Conservation (phyloP, 2,329 filamentous ascomycete species). For the Thelonectria blattea region DNA sequence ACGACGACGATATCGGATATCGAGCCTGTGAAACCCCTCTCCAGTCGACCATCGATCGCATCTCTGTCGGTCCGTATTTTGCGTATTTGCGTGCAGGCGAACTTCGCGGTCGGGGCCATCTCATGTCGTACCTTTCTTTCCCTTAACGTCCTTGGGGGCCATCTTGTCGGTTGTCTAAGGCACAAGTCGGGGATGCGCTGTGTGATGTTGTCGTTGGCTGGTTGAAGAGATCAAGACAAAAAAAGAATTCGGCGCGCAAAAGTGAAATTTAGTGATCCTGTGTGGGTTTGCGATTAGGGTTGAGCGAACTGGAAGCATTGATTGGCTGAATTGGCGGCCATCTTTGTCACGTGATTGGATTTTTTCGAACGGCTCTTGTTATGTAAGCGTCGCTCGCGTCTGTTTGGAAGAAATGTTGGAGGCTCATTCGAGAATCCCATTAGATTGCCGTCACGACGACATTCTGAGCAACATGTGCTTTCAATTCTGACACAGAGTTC, state of each 20-base stretch:
- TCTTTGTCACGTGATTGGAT: conserved; percentile 18
- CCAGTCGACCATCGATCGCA: conserved; percentile 19
- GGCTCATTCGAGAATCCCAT: not conserved
- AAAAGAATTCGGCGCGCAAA: conserved; percentile 27
- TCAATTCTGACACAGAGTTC: not conserved
- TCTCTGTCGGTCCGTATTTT: conserved; percentile 13
- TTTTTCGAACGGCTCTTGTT: not conserved
- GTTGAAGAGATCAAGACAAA: conserved; percentile 21
- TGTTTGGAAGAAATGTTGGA: not conserved
- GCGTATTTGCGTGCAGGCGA: conserved; percentile 18
- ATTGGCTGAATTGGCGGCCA: conserved; percentile 19
- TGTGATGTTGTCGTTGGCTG: conserved; percentile 34
- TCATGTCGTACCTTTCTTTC: conserved; percentile 58
- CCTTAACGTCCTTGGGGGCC: conserved; percentile 44
- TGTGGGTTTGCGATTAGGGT: conserved; percentile 36
- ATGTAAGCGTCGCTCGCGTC: conserved; percentile 13
- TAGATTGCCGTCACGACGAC: not conserved
- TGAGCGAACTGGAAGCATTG: conserved; percentile 8
- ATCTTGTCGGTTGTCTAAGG: conserved; percentile 41
- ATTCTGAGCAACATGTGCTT: not conserved
- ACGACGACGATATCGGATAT: conserved; percentile 24
- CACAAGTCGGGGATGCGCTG: conserved; percentile 36
- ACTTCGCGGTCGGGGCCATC: conserved; percentile 20
- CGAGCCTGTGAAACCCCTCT: conserved; percentile 23
- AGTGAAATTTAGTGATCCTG: conserved; percentile 27